A percentile compares a stretch with the other conserved stretches of the same genome.
These are phyloP conservation scores for Phytophthora foliorum DNA, from an alignment of 352 stramenopile genomes.

Conservation along the genomic window DNA sequence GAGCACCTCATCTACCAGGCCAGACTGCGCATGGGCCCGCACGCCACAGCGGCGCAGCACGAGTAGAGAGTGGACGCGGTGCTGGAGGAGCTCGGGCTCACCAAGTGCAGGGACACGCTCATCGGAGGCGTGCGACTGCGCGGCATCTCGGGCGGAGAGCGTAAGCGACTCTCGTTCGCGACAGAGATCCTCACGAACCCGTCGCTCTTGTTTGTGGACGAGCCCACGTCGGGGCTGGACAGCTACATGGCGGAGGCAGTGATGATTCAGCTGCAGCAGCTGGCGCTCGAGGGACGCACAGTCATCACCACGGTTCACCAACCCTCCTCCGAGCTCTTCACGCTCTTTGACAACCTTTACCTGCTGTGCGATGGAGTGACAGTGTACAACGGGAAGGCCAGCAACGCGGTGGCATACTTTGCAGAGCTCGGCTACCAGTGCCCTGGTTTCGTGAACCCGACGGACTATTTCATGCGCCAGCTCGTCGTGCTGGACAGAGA, in stretches of 20 bases:
- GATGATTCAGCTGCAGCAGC: conserved; percentile 56
- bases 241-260: conserved; percentile 70
- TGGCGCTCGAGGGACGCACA: conserved; percentile 84
- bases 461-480: conserved; percentile 57
- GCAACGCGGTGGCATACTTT: conserved; percentile 47
- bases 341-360: conserved; percentile 50
- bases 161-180: conserved; percentile 82
- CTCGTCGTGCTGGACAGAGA: conserved; percentile 47
- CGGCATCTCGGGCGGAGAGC: conserved; percentile 77
- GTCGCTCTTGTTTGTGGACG: conserved; percentile 87
- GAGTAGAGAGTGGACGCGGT: conserved; percentile 47
- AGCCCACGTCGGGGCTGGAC: conserved; percentile 76
- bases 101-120: conserved; percentile 53
- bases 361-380: conserved; percentile 41
- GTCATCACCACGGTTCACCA: conserved; percentile 90
- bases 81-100: conserved; percentile 54
- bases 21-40: conserved; percentile 62
- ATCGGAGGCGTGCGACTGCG: conserved; percentile 51
- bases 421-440: conserved; percentile 37
- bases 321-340: conserved; percentile 61
- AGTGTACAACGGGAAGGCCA: conserved; percentile 47
- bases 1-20: conserved; percentile 88
- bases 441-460: conserved; percentile 45
- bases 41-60: conserved; percentile 17
- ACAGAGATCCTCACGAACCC: conserved; percentile 89